Conservation (phyloP, 768 basidiomycete species). For the Termitomyces bulborhizus region DNA sequence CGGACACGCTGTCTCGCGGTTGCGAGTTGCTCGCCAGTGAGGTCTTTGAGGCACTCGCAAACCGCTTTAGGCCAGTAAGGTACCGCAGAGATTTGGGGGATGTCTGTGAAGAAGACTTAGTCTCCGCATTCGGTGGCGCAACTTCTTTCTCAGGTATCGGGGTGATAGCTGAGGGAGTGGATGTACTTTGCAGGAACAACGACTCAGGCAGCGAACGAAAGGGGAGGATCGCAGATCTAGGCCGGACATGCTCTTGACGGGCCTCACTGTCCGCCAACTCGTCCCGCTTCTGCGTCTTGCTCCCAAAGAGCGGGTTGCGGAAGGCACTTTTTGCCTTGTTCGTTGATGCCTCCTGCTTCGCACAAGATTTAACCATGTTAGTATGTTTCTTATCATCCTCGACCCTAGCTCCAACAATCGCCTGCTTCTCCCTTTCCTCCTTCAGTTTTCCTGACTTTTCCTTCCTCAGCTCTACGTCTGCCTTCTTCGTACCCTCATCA, state of each 20-base stretch:
- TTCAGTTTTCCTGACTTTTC: conserved; percentile 10
- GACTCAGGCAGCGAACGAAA: conserved; percentile 7
- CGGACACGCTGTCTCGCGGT: conserved; percentile 54
- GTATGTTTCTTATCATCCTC: conserved; percentile 20
- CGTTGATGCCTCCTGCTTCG: conserved; percentile 17
- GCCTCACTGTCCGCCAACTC: conserved; percentile 1
- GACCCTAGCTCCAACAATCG: conserved; percentile 9
- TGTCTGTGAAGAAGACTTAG: conserved; percentile 25
- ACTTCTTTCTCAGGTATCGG: conserved; percentile 6
- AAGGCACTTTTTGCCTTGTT: conserved; percentile 13
- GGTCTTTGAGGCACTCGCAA: conserved; percentile 30
- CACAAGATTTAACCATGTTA: conserved; percentile 17
- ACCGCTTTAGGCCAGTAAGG: conserved; percentile 42
- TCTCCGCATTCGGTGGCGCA: neutral
- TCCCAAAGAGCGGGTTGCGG: conserved; percentile 8
- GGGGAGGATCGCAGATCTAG: conserved; percentile 5
- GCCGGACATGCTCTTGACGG: conserved; percentile 4
- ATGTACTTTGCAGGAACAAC: neutral
- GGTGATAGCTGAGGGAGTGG: neutral
- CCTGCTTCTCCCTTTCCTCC: conserved; percentile 10
- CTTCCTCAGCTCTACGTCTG: conserved; percentile 7
- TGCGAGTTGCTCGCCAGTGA: conserved; percentile 26
- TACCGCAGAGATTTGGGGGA: conserved; percentile 49
- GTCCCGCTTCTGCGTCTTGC: conserved; percentile 9
- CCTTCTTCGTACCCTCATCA: conserved; percentile 20